Evolutionary conservation across 2,329 filamentous ascomycete species (phyloP).

Genomic region (Tolypocladium nubicola): DNA sequence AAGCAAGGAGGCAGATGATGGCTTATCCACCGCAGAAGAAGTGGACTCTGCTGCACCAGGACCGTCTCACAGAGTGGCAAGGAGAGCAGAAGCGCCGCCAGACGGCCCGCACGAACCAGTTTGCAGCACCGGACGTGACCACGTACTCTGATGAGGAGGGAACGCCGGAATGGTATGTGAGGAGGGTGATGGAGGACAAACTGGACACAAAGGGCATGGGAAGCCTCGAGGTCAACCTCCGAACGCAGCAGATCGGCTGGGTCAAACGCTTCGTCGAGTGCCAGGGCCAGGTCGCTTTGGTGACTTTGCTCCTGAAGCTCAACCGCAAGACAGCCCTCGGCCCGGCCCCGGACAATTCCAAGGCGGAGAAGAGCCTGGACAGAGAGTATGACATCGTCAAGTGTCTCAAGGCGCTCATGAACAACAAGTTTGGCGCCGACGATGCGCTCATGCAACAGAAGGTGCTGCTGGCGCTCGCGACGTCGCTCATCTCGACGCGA

Average conservation of each 20-base stretch:
- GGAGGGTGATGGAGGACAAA: constrained; percentile 90
- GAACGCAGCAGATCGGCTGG: constrained; percentile 96
- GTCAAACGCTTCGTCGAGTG: constrained; percentile 94
- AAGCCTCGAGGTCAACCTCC: constrained; percentile 84
- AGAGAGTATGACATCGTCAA: constrained; percentile 96
- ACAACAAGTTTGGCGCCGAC: constrained; percentile 98
- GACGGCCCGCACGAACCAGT: constrained; percentile 62
- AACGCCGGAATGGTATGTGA: constrained; percentile 95
- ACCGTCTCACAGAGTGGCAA: constrained; percentile 86
- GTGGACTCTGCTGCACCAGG: constrained; percentile 94
- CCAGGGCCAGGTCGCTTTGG: constrained; percentile 91
- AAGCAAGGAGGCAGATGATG: constrained; percentile 90
- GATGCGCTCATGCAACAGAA: constrained; percentile 86
- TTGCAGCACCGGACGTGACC: constrained; percentile 58
- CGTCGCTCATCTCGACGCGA: constrained; percentile 77
- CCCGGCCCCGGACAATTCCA: constrained; percentile 49
- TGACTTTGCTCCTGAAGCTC: constrained; percentile 86
- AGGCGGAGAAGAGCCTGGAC: constrained; percentile 69
- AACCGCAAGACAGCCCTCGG: constrained; percentile 76
- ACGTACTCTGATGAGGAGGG: constrained; percentile 86
- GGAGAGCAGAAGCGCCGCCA: constrained; percentile 83
- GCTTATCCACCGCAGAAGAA: constrained; percentile 92
- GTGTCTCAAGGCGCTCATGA: constrained; percentile 94
- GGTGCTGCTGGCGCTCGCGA: constrained; percentile 78
- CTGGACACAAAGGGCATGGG: constrained; percentile 86